Evolutionary conservation across 305 asterid species (phyloP).

Genomic region (Ilex paraguariensis): DNA sequence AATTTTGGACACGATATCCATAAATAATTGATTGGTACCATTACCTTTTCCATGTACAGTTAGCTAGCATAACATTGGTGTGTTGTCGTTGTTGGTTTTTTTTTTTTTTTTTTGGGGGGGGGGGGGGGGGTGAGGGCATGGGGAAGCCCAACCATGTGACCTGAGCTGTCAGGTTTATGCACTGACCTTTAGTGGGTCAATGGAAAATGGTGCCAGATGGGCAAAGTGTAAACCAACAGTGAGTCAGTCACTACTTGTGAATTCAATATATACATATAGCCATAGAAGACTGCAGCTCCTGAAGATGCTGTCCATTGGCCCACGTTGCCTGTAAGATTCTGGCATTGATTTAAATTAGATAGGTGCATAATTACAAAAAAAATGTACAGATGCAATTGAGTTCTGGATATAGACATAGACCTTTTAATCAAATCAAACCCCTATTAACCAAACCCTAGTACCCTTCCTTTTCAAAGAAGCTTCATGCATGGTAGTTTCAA

Average conservation of each 20-base stretch:
- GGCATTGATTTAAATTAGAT: background rate
- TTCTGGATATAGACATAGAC: too few relatives aligned
- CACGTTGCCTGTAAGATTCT: conserved; percentile 1
- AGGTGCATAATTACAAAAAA: too few relatives aligned
- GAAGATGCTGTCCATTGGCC: conserved; percentile 24
- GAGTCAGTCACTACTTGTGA: conserved; percentile 46
- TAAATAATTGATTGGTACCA: too few relatives aligned
- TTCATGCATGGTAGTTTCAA: too few relatives aligned
- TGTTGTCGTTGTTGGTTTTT: background rate
- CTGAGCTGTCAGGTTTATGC: conserved; percentile 47
- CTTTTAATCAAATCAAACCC: too few relatives aligned
- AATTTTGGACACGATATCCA: too few relatives aligned
- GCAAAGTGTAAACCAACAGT: conserved; percentile 37
- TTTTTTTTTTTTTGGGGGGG: too few relatives aligned
- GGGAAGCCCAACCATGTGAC: conserved; percentile 50
- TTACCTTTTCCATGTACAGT: too few relatives aligned
- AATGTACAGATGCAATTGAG: background rate
- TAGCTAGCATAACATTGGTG: background rate
- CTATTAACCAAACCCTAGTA: too few relatives aligned
- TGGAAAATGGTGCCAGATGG: conserved; percentile 53
- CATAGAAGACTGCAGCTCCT: conserved; percentile 17
- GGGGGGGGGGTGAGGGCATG: conserved; percentile 10
- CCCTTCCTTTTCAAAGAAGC: too few relatives aligned
- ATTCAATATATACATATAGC: conserved; percentile 3
- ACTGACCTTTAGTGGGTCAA: conserved; percentile 58